These are phyloP conservation scores for Fusarium mangiferae DNA, from an alignment of 2,329 filamentous ascomycete species.

Conservation along the genomic window DNA sequence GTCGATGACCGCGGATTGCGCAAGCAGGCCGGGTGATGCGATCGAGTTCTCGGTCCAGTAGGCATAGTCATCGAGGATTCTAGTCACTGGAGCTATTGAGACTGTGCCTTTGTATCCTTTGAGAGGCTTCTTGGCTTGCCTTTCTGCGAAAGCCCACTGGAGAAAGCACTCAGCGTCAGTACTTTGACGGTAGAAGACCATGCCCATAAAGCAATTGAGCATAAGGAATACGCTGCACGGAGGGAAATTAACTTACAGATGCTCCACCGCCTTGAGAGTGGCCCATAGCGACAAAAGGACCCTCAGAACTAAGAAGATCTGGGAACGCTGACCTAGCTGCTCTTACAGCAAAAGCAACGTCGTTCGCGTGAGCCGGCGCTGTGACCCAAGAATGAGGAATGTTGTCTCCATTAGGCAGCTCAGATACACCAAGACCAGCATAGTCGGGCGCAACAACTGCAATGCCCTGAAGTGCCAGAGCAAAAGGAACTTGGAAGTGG, in stretches of 20 bases:
- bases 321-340: slow-evolving; percentile 24
- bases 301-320: not conserved
- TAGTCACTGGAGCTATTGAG: slow-evolving; percentile 21
- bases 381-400: slow-evolving; percentile 24
- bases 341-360: slow-evolving; percentile 20
- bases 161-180: not conserved
- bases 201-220: not conserved
- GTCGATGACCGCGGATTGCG: slow-evolving; percentile 6
- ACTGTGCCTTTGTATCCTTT: slow-evolving; percentile 25
- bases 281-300: not conserved
- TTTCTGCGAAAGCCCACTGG: slow-evolving; percentile 24
- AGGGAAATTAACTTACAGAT: not conserved
- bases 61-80: slow-evolving; percentile 16
- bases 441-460: slow-evolving; percentile 30
- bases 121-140: slow-evolving; percentile 22
- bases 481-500: slow-evolving; percentile 30
- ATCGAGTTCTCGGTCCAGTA: slow-evolving; percentile 12
- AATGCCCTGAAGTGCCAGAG: slow-evolving; percentile 26
- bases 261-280: not conserved
- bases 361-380: slow-evolving; percentile 27
- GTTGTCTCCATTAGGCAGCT: slow-evolving; percentile 13
- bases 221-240: fast-evolving
- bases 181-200: fast-evolving
- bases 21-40: not conserved
- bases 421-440: slow-evolving; percentile 21